Evolutionary conservation across 768 basidiomycete species (phyloP), one percentile per base, ranked within the genome.

Genomic region (Leccinum variicolor): DNA sequence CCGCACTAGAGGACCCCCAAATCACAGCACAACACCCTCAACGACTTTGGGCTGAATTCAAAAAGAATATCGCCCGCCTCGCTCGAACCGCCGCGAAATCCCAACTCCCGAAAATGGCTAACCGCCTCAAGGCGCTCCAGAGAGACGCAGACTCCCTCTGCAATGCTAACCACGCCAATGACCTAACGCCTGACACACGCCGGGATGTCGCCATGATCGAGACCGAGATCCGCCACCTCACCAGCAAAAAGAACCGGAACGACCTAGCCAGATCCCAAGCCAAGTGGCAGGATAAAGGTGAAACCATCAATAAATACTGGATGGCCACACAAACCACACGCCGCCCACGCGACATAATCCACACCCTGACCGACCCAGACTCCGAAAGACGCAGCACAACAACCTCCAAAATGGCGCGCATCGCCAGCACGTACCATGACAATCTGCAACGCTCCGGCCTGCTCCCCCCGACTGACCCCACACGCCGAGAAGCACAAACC

Each of bases 331-430:
- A 36, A 0, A 33, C 1, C 2, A n/a, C 9, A 2, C 15, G 39
- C 2, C 15, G n/a, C 3, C 69, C 66, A 0, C n/a, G 63, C 17
- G 67, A 73, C 14, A 46, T 58, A 0, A 70, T 75, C 6, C 28
- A 46, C 1, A 41, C 59, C 0, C 61, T 75, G 0, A 39, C 34
- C 3, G 10, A 60, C 31, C 53, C 55, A 4, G 13, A 5, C 3
- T 1, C 15, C 2, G 0, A 15, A 50, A 0, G 43, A 54, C 3
- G n/a, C 0, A 0, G 5, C 0, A 41, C 39, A 8, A 41, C 53
- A 0, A 70, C 73, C 0, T 11, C 58, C 0, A 50, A 70, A 17
- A 78, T 77, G 76, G 70, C 74, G 0, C 52, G 72, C 0, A 53
- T 76, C 0, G 71, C 74, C 0, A 0, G 9, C 0, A 7, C 15